Conservation (phyloP, 2,329 filamentous ascomycete genomes). For the Fonsecaea erecta region DNA sequence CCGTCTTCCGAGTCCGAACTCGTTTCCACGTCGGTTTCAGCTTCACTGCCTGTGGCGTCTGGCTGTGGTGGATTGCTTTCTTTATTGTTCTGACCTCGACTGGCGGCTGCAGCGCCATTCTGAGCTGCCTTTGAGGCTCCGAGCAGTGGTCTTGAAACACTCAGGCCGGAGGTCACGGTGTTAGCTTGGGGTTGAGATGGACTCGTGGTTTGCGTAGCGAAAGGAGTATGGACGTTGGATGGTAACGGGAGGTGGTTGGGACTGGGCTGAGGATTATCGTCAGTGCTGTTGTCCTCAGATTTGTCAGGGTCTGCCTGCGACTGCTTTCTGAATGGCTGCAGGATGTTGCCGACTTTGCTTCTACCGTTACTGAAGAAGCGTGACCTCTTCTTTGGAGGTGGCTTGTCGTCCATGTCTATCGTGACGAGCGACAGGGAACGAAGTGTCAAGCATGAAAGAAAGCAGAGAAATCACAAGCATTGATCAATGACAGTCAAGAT, state of each 20-base stretch:
- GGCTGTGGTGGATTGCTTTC: background rate
- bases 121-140: background rate
- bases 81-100: background rate
- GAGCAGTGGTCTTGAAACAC: background rate
- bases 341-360: constrained; percentile 29
- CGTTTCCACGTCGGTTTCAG: constrained; percentile 22
- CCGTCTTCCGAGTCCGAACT: background rate
- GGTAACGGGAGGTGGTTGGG: background rate
- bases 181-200: background rate
- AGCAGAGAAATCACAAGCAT: background rate
- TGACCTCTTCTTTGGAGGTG: constrained; percentile 32
- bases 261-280: background rate
- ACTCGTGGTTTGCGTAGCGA: background rate
- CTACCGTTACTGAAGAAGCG: constrained; percentile 35
- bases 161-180: background rate
- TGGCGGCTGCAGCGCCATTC: background rate
- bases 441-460: background rate
- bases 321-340: constrained; percentile 22
- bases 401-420: constrained; percentile 32
- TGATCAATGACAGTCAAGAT: background rate
- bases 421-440: constrained; percentile 7
- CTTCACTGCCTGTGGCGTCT: constrained; percentile 17
- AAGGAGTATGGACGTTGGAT: constrained; percentile 2
- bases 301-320: background rate
- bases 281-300: background rate